phyloP scores from a whole-genome alignment of 1,284 basidiomycete genomes.

The Trichosporon sp. region DNA sequence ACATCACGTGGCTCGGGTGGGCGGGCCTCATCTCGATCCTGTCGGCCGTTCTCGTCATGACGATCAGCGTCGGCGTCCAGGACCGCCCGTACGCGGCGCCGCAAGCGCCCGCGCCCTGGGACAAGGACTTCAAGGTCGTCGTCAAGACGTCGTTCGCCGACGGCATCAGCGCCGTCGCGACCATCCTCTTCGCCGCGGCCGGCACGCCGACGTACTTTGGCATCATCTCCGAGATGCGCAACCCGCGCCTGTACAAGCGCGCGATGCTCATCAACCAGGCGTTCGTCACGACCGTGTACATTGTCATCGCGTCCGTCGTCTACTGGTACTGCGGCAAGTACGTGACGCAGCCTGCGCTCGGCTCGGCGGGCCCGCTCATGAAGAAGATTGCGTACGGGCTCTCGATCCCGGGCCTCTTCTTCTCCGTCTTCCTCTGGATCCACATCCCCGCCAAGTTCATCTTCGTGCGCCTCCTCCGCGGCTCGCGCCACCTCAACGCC shows the following conservation, averaged over 20 bases:
- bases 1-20: conserved; percentile 48
- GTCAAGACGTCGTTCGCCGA: conserved; percentile 33
- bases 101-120: conserved; percentile 21
- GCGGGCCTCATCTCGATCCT: conserved; percentile 33
- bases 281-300: conserved; percentile 38
- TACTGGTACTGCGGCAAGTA: conserved; percentile 44
- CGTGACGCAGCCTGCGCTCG: conserved; percentile 45
- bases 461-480: conserved; percentile 33
- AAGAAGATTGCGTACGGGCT: conserved; percentile 49
- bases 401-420: conserved; percentile 42
- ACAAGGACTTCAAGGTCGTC: conserved; percentile 29
- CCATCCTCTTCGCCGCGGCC: conserved; percentile 42
- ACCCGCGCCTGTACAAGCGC: conserved; percentile 31
- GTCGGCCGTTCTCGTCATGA: conserved; percentile 43
- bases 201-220: conserved; percentile 26
- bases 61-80: conserved; percentile 44
- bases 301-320: conserved; percentile 30
- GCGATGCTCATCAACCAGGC: conserved; percentile 33
- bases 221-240: conserved; percentile 33
- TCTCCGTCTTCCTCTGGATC: conserved; percentile 24
- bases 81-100: conserved; percentile 42
- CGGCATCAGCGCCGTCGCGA: conserved; percentile 43
- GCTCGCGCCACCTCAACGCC: conserved; percentile 30
- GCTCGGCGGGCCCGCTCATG: conserved; percentile 42
- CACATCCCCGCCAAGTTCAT: conserved; percentile 39